Conservation (phyloP, 2,329 filamentous ascomycete genomes). For the Aureobasidium musti region DNA sequence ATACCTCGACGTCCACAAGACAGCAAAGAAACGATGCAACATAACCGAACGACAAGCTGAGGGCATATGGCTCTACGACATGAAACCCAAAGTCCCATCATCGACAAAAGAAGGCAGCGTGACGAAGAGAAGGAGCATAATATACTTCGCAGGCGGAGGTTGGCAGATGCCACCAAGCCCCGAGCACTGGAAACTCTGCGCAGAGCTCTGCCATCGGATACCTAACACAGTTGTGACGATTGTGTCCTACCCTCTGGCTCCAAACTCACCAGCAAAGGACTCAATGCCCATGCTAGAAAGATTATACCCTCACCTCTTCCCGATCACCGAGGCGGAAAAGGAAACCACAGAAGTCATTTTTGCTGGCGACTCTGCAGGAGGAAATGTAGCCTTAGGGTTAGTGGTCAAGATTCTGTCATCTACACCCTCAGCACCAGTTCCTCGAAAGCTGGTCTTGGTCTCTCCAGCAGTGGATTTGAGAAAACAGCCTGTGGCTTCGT, state of each 20-base stretch:
- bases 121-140: conserved; percentile 45
- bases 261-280: conserved; percentile 53
- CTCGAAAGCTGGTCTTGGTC: conserved; percentile 49
- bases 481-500: conserved; percentile 34
- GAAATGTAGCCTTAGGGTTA: conserved; percentile 54
- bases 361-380: conserved; percentile 59
- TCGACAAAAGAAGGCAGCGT: conserved; percentile 22
- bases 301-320: conserved; percentile 50
- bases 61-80: conserved; percentile 52
- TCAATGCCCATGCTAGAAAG: conserved; percentile 53
- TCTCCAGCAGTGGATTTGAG: conserved; percentile 55
- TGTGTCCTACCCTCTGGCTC: conserved; percentile 58
- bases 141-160: conserved; percentile 60
- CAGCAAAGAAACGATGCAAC: conserved; percentile 41
- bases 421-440: conserved; percentile 35
- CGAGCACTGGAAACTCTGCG: conserved; percentile 57
- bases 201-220: conserved; percentile 50
- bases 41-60: conserved; percentile 47
- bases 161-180: conserved; percentile 55
- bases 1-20: conserved; percentile 43
- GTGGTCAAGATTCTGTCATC: conserved; percentile 45
- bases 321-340: conserved; percentile 41
- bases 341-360: conserved; percentile 47
- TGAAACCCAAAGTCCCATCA: conserved; percentile 36
- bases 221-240: conserved; percentile 49